Evolutionary conservation across 257 asterid genomes (phyloP).

Genomic region (Fraxinus pennsylvanica): DNA sequence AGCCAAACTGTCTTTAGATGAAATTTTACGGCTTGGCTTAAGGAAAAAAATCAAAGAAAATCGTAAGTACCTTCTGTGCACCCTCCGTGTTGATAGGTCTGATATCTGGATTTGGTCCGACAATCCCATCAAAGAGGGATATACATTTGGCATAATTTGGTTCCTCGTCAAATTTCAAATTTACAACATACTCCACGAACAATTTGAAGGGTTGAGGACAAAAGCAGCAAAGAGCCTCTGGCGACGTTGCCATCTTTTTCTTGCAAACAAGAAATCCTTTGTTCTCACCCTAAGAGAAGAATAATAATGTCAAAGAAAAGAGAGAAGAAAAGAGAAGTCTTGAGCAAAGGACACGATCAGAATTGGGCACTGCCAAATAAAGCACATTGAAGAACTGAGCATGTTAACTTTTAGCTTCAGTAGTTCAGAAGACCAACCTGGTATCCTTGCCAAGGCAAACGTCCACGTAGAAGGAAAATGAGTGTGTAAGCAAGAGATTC

Average conservation of each 20-base stretch:
- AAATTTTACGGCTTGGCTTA: background rate
- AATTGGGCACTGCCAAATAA: background rate
- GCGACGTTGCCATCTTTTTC: slow-evolving; percentile 84
- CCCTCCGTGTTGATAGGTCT: slow-evolving; percentile 90
- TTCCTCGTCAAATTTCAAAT: slow-evolving; percentile 83
- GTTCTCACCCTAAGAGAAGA: slow-evolving; percentile 64
- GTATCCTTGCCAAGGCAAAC: slow-evolving; percentile 93
- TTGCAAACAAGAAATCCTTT: slow-evolving; percentile 89
- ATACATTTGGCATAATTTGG: slow-evolving; percentile 74
- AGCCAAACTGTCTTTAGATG: slow-evolving; percentile 2
- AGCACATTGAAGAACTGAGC: background rate
- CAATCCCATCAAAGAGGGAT: slow-evolving; percentile 75
- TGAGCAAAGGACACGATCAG: background rate
- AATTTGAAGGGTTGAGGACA: slow-evolving; percentile 68
- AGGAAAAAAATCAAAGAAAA: slow-evolving; percentile 6
- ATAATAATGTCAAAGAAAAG: slow-evolving; percentile 17
- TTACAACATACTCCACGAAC: slow-evolving; percentile 71
- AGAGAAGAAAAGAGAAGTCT: background rate
- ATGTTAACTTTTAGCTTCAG: background rate
- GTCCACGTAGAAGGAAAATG: slow-evolving; percentile 76
- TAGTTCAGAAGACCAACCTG: slow-evolving; percentile 53
- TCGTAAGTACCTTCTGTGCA: slow-evolving; percentile 67
- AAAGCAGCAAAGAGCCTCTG: slow-evolving; percentile 65
- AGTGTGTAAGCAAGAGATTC: slow-evolving; percentile 92
- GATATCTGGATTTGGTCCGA: slow-evolving; percentile 68